A percentile compares a stretch with the other conserved stretches of the same genome.
Conservation (phyloP, 2,329 filamentous ascomycete genomes). For the Aspergillus sp. region DNA sequence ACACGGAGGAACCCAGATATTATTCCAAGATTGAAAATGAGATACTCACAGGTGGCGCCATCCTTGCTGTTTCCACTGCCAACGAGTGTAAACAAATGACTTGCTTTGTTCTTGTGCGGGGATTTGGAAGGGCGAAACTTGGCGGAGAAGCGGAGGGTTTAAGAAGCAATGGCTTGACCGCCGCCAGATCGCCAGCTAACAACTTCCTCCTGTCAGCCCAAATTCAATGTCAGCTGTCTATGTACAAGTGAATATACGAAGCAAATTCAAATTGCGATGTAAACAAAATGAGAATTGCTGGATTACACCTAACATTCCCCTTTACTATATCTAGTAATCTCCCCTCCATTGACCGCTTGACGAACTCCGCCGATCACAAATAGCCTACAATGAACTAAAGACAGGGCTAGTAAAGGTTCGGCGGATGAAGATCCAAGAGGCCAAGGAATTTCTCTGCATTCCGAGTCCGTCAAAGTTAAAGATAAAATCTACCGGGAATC, state of each 20-base stretch:
- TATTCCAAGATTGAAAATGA: background rate
- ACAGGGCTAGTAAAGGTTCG: background rate
- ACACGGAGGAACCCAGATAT: background rate
- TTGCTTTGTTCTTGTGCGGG: constrained; percentile 14
- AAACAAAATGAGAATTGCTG: background rate
- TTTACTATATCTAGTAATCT: background rate
- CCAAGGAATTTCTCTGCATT: background rate
- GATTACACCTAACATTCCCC: background rate
- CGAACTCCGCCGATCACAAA: background rate
- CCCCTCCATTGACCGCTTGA: background rate
- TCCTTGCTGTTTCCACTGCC: constrained; percentile 9
- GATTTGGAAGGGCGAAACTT: constrained; percentile 16
- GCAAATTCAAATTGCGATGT: background rate
- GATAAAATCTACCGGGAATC: background rate
- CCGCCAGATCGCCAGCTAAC: background rate
- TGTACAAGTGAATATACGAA: background rate
- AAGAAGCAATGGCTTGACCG: background rate
- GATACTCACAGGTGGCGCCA: constrained; percentile 31
- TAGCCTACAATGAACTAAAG: background rate
- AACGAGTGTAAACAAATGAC: constrained; percentile 3
- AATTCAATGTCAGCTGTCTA: background rate
- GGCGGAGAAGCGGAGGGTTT: constrained; percentile 6
- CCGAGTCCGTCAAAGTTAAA: background rate
- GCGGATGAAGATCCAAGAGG: background rate
- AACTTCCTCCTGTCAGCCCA: background rate